A percentile compares a stretch with the other conserved stretches of the same genome.
These are phyloP conservation scores for Aspergillus sp. DNA, from an alignment of 2,329 filamentous ascomycete genomes.

Conservation along the genomic window DNA sequence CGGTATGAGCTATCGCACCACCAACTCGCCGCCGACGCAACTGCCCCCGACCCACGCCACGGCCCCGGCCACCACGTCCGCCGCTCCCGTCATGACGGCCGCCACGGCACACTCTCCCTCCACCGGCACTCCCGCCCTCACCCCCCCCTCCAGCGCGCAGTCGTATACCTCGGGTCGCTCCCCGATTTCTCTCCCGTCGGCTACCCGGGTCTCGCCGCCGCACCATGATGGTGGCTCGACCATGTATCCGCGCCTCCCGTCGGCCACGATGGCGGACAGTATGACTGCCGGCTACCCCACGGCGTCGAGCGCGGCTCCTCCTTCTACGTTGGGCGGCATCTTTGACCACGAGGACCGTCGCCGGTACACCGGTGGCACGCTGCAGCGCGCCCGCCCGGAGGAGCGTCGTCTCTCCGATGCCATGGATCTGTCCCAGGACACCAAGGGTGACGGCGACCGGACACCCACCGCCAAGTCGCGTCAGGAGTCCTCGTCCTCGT, in stretches of 20 bases:
- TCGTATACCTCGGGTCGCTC: constrained; percentile 64
- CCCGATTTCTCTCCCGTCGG: constrained; percentile 53
- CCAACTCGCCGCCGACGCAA: constrained; percentile 53
- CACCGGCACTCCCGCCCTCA: constrained; percentile 59
- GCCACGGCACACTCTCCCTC: constrained; percentile 44
- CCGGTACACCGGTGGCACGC: constrained; percentile 59
- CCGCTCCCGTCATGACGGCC: constrained; percentile 37
- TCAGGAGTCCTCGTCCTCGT: constrained; percentile 12
- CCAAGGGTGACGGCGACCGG: constrained; percentile 29
- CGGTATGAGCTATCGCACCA: constrained; percentile 52
- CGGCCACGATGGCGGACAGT: constrained; percentile 57
- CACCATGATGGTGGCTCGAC: constrained; percentile 44
- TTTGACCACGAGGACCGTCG: constrained; percentile 61
- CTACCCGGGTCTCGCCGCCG: constrained; percentile 51
- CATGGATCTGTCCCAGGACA: constrained; percentile 37
- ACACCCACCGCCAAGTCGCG: constrained; percentile 30
- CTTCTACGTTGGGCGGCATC: constrained; percentile 58
- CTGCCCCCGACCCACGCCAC: constrained; percentile 41
- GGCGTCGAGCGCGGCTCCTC: constrained; percentile 55
- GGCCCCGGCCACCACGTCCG: constrained; percentile 35
- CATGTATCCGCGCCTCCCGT: constrained; percentile 64
- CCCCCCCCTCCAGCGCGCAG: constrained; percentile 60
- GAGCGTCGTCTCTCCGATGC: constrained; percentile 28
- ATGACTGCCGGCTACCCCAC: constrained; percentile 50
- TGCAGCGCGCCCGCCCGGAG: constrained; percentile 53